Base-by-base conservation (phyloP, 176 grass and related monocot genomes). In the Raddia guianensis region DNA sequence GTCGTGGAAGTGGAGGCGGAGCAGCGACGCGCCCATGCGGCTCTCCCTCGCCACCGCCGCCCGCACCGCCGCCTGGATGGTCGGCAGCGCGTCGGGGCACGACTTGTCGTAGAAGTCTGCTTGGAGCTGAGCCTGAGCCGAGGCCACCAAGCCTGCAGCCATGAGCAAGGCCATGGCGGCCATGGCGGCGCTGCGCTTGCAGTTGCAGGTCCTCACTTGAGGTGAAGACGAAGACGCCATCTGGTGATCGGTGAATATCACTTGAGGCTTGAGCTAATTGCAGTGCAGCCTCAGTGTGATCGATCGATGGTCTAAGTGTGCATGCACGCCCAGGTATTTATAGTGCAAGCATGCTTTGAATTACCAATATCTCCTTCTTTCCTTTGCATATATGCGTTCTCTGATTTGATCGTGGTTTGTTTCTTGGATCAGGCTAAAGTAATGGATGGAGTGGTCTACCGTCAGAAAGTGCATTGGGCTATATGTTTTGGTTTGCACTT, bases 1-100 rank as follows among this genome's bases (percentile, higher is more conserved):
- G 83, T 91, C 89, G 34, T 89, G 87, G 68, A 91, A 94, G 79
- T 89, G 87, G 72, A 94, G 89, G 49, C 89, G 83, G 27, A 89
- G 83, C 73, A 94, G 42, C 8, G 89, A 94, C 33, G 93, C 93
- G 0, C 87, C 93, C 70, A 96, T 92, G 63, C 93, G 93, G 11
- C 18, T 58, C 34, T 86, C 76, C 59, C 66, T 74, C 18, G 57
- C 60, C 0, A 92, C 40, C 2, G 85, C 83, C 4, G 52, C 43
- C 32, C 6, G 16, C 51, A 96, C 79, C 0, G 72, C 68, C 51
- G 27, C 72, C 66, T 76, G 64, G 54, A 91, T 82, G n/a, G 55
- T 87, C 57, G 44, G 8, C 42, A 95, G 76, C 60, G 90, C 84
- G 46, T 68, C 21, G 10, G 93, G 87, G 63, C 93, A 95, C 18